Evolutionary conservation across 2,329 filamentous ascomycete genomes (phyloP).

Genomic region (Coniochaeta prunicola): DNA sequence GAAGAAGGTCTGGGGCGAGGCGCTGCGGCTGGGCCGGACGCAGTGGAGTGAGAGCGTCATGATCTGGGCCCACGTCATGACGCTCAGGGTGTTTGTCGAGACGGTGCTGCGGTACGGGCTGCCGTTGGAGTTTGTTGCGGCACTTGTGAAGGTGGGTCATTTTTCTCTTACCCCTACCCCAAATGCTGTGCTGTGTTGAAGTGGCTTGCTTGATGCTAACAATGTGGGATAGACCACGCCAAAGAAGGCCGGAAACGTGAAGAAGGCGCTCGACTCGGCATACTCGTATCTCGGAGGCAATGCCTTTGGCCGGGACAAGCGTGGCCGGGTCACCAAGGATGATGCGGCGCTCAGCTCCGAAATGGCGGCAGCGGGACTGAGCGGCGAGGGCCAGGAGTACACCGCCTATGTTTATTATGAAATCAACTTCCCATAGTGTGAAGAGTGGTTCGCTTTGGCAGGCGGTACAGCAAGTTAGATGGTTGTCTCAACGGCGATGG

Average conservation of each 20-base stretch:
- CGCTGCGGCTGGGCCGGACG: slow-evolving; percentile 77
- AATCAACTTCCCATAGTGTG: slow-evolving; percentile 60
- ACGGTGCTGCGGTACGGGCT: slow-evolving; percentile 94
- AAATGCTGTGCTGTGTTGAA: too few relatives aligned
- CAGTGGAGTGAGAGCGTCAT: slow-evolving; percentile 94
- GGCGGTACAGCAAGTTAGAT: neutral
- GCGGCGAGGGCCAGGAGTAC: slow-evolving; percentile 73
- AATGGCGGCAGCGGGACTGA: slow-evolving; percentile 68
- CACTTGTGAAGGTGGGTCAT: slow-evolving; percentile 63
- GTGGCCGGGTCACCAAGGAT: slow-evolving; percentile 84
- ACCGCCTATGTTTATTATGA: slow-evolving; percentile 97
- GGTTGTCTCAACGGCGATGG: neutral
- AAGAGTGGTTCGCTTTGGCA: neutral
- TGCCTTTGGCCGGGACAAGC: slow-evolving; percentile 88
- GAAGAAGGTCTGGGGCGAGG: slow-evolving; percentile 88
- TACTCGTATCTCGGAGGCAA: slow-evolving; percentile 94
- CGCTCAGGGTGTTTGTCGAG: slow-evolving; percentile 91
- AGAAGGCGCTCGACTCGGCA: slow-evolving; percentile 68
- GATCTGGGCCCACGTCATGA: slow-evolving; percentile 90
- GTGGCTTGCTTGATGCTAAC: neutral
- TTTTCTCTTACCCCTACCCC: neutral
- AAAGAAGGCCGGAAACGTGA: slow-evolving; percentile 76
- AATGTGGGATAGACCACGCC: slow-evolving; percentile 56
- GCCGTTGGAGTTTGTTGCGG: slow-evolving; percentile 82
- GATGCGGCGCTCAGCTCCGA: slow-evolving; percentile 73